Conservation (phyloP, 441 rosid genomes). For the Manihot esculenta region DNA sequence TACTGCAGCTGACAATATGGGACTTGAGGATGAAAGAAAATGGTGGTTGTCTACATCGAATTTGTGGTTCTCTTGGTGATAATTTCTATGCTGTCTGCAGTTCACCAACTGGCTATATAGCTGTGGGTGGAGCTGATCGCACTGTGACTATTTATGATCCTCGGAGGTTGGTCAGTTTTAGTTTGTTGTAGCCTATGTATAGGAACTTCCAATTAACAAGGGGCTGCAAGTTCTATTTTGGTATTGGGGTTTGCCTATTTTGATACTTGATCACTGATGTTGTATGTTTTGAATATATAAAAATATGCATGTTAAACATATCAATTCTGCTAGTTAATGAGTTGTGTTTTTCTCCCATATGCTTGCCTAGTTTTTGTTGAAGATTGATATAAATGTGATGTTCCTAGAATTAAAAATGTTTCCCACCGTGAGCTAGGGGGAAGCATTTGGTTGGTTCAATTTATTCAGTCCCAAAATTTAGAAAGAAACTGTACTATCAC, state of each 20-base stretch:
- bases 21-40: constrained; percentile 55
- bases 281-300: constrained; percentile 24
- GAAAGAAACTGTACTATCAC: too few species aligned
- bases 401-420: not conserved
- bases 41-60: constrained; percentile 37
- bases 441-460: too few species aligned
- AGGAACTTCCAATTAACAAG: not conserved
- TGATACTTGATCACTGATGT: constrained; percentile 33
- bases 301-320: not conserved
- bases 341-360: not conserved
- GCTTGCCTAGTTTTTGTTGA: not conserved
- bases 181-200: constrained; percentile 7
- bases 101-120: constrained; percentile 52
- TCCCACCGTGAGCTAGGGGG: not conserved
- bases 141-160: constrained; percentile 72
- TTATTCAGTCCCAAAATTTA: too few species aligned
- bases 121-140: constrained; percentile 73
- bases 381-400: not conserved
- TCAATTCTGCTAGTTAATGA: not conserved
- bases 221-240: constrained; percentile 2
- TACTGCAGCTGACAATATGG: constrained; percentile 55
- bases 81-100: constrained; percentile 53
- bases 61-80: constrained; percentile 62
- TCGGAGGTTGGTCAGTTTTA: constrained; percentile 48
- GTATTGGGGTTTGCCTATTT: constrained; percentile 1